phyloP scores from a whole-genome alignment of 306 rosid species.

The Rosa lucieae region DNA sequence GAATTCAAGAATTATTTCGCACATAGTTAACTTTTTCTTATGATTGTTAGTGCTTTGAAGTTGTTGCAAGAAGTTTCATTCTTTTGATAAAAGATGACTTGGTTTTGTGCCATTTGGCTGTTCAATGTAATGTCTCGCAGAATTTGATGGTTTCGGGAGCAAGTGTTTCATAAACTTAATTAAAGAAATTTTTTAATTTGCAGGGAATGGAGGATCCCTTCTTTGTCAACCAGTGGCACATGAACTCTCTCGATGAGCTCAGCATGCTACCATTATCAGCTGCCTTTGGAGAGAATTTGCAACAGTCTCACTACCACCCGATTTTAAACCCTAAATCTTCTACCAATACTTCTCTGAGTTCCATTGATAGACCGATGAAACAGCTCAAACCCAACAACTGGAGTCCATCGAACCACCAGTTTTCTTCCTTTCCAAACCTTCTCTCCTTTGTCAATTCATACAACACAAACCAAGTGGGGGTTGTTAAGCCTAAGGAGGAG shows the following conservation, averaged over 20 bases:
- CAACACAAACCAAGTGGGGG: constrained; percentile 48
- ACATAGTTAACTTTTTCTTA: background rate
- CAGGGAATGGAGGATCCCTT: constrained; percentile 72
- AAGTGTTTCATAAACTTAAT: background rate
- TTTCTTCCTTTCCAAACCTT: constrained; percentile 43
- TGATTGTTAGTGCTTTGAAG: background rate
- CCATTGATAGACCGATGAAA: constrained; percentile 46
- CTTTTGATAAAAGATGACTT: background rate
- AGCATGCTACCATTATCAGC: constrained; percentile 45
- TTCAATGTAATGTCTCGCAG: background rate
- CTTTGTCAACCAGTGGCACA: constrained; percentile 61
- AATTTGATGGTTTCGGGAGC: background rate
- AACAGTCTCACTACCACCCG: constrained; percentile 40
- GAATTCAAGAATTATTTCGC: background rate
- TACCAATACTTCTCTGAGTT: constrained; percentile 36
- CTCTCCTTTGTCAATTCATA: constrained; percentile 50
- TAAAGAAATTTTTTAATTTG: constrained; percentile 1
- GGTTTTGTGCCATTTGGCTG: background rate
- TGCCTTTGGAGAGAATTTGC: constrained; percentile 63
- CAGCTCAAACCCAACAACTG: constrained; percentile 50
- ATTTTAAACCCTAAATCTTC: constrained; percentile 43
- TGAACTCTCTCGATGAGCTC: constrained; percentile 52
- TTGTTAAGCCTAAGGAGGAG: constrained; percentile 68
- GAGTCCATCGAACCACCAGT: constrained; percentile 48
- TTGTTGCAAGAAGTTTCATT: background rate